Conservation (phyloP, 192 early-diverging fungal genomes). For the Backusella luteola region DNA sequence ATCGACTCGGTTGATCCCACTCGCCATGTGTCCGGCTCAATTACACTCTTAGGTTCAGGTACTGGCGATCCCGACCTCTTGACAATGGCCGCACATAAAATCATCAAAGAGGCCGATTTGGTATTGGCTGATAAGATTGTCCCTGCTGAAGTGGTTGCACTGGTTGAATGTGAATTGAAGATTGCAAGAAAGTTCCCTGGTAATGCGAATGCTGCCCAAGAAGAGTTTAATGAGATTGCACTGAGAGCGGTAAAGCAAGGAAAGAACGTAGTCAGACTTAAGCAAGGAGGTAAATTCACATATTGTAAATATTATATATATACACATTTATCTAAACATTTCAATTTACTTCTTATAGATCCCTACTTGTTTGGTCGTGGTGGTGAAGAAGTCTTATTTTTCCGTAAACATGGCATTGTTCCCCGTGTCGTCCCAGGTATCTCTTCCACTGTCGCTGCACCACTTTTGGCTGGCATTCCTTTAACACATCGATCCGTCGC, state of each 20-base stretch:
- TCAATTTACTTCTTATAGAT: constrained; percentile 43
- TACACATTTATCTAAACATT: neutral
- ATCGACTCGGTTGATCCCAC: neutral
- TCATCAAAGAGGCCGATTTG: constrained; percentile 72
- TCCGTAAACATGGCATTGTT: constrained; percentile 64
- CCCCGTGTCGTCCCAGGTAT: constrained; percentile 67
- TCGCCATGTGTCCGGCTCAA: constrained; percentile 31
- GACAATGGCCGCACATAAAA: constrained; percentile 68
- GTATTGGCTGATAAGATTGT: constrained; percentile 85
- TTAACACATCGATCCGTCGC: constrained; percentile 80
- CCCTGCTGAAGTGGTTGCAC: constrained; percentile 55
- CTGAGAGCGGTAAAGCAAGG: constrained; percentile 63
- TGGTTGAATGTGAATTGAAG: constrained; percentile 51
- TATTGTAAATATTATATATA: neutral
- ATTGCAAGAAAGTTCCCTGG: constrained; percentile 75
- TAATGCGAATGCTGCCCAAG: constrained; percentile 72
- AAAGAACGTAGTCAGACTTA: constrained; percentile 79
- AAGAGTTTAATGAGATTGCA: constrained; percentile 70
- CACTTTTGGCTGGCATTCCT: constrained; percentile 66
- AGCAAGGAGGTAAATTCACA: constrained; percentile 67
- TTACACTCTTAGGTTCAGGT: constrained; percentile 82
- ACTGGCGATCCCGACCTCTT: constrained; percentile 83
- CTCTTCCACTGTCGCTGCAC: constrained; percentile 64
- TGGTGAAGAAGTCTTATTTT: constrained; percentile 85
- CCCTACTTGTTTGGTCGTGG: constrained; percentile 94